A percentile compares a stretch with the other conserved stretches of the same genome.
phyloP scores from a whole-genome alignment of 129 eudicot genomes.

The Artemisia annua region DNA sequence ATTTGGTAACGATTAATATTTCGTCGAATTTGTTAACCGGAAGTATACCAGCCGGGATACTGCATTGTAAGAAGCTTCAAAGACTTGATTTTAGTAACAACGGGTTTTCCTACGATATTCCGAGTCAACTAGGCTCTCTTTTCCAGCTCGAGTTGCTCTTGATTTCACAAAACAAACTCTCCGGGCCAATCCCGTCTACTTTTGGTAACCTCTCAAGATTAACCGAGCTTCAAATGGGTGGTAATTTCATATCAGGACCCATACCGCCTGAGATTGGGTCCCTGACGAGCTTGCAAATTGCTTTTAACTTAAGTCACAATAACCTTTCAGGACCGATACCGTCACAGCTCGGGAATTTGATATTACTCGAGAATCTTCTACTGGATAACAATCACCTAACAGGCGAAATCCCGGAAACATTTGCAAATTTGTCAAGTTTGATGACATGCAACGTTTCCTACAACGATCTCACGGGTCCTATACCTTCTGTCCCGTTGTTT shows the following conservation, averaged over 20 bases:
- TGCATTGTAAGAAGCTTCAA: slow-evolving; percentile 76
- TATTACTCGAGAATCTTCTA: slow-evolving; percentile 64
- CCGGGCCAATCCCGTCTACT: slow-evolving; percentile 73
- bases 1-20: slow-evolving; percentile 72
- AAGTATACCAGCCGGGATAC: slow-evolving; percentile 58
- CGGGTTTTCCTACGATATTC: slow-evolving; percentile 53
- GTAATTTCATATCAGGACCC: slow-evolving; percentile 66
- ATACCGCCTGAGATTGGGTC: slow-evolving; percentile 81
- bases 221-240: slow-evolving; percentile 93
- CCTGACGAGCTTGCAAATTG: slow-evolving; percentile 78
- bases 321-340: slow-evolving; percentile 80
- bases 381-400: slow-evolving; percentile 72
- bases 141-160: slow-evolving; percentile 74
- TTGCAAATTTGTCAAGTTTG: slow-evolving; percentile 76
- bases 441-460: slow-evolving; percentile 79
- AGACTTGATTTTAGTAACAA: slow-evolving; percentile 87
- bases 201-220: slow-evolving; percentile 74
- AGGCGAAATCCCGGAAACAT: slow-evolving; percentile 80
- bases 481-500: slow-evolving; percentile 69
- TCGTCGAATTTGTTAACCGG: slow-evolving; percentile 76
- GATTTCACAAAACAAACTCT: slow-evolving; percentile 72
- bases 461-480: slow-evolving; percentile 67
- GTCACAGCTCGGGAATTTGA: slow-evolving; percentile 75
- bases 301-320: slow-evolving; percentile 78
- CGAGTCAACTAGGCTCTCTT: slow-evolving; percentile 66